A percentile compares a stretch with the other conserved stretches of the same genome.
Evolutionary conservation across 2,329 filamentous ascomycete species (phyloP).

Genomic region (Cladosporium sp.): DNA sequence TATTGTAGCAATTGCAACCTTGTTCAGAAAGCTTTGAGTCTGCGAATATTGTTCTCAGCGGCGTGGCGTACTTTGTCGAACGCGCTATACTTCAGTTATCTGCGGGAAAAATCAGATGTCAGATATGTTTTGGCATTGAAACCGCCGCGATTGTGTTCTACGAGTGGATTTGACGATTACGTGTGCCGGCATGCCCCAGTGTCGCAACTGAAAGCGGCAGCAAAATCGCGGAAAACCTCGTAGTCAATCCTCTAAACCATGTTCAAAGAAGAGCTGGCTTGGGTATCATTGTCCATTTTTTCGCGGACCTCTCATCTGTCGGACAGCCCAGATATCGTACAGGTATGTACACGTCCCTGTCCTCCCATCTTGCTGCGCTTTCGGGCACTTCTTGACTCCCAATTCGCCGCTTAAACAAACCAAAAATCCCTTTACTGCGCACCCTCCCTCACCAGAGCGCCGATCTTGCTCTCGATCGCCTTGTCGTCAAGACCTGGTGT

Average conservation of each 20-base stretch:
- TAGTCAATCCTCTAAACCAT: background rate
- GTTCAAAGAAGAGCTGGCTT: background rate
- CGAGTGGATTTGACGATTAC: background rate
- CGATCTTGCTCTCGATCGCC: conserved; percentile 68
- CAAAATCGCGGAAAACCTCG: background rate
- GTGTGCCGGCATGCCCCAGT: background rate
- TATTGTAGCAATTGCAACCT: background rate
- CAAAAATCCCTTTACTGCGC: background rate
- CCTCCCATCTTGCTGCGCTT: background rate
- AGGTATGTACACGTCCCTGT: conserved; percentile 18
- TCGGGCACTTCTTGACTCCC: background rate
- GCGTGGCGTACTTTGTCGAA: background rate
- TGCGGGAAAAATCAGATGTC: background rate
- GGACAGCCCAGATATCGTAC: conserved; percentile 19
- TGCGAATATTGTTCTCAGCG: background rate
- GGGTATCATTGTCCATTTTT: conserved; percentile 20
- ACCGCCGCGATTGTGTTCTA: background rate
- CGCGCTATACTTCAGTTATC: background rate
- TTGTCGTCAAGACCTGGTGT: conserved; percentile 64
- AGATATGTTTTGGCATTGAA: background rate
- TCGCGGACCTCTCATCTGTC: conserved; percentile 1
- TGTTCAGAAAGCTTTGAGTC: background rate
- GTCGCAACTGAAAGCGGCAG: background rate
- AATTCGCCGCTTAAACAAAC: background rate
- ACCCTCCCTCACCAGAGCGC: conserved; percentile 58